These are phyloP conservation scores for Penicillium arizonense DNA, from an alignment of 495 filamentous ascomycete species.

Conservation along the genomic window DNA sequence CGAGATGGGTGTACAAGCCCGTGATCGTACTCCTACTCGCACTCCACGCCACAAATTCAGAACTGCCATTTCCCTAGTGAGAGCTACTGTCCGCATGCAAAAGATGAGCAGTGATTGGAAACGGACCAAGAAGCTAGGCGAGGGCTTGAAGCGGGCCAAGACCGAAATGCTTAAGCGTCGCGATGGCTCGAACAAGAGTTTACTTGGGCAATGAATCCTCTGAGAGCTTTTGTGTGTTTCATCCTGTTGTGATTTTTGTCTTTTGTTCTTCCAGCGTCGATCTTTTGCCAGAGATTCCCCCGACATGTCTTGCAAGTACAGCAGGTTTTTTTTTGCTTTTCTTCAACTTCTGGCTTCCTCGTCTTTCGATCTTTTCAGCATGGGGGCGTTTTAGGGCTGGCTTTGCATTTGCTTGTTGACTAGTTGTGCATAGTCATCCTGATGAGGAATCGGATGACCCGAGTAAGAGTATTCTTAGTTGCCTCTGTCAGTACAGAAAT, in stretches of 20 bases:
- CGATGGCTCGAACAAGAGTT: constrained; percentile 30
- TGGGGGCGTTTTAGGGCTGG: constrained; percentile 7
- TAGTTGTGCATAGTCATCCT: constrained; percentile 17
- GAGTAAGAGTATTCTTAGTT: neutral
- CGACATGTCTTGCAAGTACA: constrained; percentile 25
- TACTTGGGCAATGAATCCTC: constrained; percentile 11
- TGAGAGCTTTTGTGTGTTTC: neutral
- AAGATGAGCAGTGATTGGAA: constrained; percentile 52
- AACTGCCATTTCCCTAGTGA: constrained; percentile 50
- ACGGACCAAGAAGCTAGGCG: constrained; percentile 43
- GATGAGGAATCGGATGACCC: constrained; percentile 8
- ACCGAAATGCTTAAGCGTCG: constrained; percentile 42
- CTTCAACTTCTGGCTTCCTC: constrained; percentile 4
- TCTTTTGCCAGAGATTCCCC: constrained; percentile 29
- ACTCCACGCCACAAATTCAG: constrained; percentile 46
- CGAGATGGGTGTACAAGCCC: constrained; percentile 66
- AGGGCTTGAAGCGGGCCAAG: constrained; percentile 45
- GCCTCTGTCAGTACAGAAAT: neutral
- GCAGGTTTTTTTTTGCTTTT: constrained; percentile 9
- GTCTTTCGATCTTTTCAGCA: neutral
- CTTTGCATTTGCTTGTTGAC: constrained; percentile 5
- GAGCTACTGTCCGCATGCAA: constrained; percentile 55
- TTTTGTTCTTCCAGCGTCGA: constrained; percentile 22
- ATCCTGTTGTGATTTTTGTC: constrained; percentile 15
- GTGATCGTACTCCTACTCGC: constrained; percentile 27